Evolutionary conservation across 495 filamentous ascomycete genomes (phyloP).

Genomic region (Parmelia sp.): DNA sequence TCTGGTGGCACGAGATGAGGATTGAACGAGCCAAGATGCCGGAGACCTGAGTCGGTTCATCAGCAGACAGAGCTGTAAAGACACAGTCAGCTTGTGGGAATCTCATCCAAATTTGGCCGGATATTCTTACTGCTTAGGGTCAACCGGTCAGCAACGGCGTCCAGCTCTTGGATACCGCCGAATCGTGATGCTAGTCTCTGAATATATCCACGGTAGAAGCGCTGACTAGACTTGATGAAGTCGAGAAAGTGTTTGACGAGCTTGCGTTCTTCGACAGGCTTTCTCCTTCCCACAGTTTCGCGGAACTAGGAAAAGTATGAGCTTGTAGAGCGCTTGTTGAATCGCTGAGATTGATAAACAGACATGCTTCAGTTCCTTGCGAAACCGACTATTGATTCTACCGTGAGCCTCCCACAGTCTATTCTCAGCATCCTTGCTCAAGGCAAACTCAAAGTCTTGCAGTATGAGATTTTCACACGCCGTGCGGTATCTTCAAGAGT

Average conservation of each 20-base stretch:
- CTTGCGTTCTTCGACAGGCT: constrained; percentile 71
- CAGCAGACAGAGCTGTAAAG: constrained; percentile 30
- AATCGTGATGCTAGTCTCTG: constrained; percentile 69
- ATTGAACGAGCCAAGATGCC: constrained; percentile 49
- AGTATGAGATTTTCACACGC: constrained; percentile 67
- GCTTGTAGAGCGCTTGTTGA: neutral
- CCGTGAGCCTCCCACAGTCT: constrained; percentile 74
- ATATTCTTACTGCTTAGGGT: constrained; percentile 49
- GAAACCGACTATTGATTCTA: constrained; percentile 68
- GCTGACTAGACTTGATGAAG: constrained; percentile 79
- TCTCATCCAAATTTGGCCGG: neutral
- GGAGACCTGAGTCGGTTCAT: constrained; percentile 38
- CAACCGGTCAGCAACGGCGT: constrained; percentile 61
- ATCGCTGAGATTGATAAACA: constrained; percentile 20
- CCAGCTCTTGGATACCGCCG: constrained; percentile 63
- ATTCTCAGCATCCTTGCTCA: constrained; percentile 54
- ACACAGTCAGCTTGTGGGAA: constrained; percentile 13
- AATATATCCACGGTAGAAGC: constrained; percentile 81
- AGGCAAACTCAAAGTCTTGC: constrained; percentile 64
- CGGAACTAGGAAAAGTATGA: constrained; percentile 38
- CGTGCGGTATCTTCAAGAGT: constrained; percentile 54
- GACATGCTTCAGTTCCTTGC: constrained; percentile 53
- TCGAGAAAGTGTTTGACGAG: constrained; percentile 68
- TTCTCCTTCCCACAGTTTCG: constrained; percentile 51
- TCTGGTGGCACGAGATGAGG: constrained; percentile 71